Conservation (phyloP, 306 rosid genomes). For the Citrullus amarus region DNA sequence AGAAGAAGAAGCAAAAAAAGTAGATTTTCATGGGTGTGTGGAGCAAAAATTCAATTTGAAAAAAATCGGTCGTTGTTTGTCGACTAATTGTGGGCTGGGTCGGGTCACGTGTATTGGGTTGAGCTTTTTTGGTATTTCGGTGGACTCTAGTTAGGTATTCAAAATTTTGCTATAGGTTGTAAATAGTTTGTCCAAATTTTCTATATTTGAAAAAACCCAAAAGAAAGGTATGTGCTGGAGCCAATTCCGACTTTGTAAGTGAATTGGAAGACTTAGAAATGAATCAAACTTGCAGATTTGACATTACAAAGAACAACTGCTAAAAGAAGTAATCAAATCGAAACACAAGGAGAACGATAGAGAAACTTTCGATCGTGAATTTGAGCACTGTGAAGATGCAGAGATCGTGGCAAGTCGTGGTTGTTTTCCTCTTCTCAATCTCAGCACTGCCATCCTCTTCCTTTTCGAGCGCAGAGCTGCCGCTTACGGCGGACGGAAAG, state of each 20-base stretch:
- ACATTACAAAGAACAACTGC: not conserved
- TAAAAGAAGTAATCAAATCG: not conserved
- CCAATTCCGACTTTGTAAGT: not conserved
- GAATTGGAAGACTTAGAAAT: not conserved
- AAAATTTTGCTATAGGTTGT: no score
- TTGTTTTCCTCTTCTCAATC: not conserved
- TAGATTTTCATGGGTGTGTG: no score
- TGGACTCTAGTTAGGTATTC: no score
- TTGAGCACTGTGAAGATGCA: conserved; percentile 5
- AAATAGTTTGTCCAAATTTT: no score
- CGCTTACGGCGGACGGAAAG: conserved; percentile 40
- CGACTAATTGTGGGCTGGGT: no score
- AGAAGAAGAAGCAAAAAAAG: no score
- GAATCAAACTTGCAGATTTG: not conserved
- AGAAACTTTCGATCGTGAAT: not conserved
- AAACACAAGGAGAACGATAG: not conserved
- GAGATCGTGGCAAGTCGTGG: not conserved
- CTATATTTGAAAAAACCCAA: not conserved
- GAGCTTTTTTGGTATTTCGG: no score
- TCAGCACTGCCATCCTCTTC: not conserved
- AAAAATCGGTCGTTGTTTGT: no score
- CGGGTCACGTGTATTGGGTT: no score
- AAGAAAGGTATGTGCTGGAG: not conserved
- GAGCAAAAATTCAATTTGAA: no score
- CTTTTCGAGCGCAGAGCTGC: conserved; percentile 5